Evolutionary conservation across 2,329 filamentous ascomycete species (phyloP), one percentile per base, ranked within the genome.

Genomic region (Teratosphaeria pseudoeucalypti): DNA sequence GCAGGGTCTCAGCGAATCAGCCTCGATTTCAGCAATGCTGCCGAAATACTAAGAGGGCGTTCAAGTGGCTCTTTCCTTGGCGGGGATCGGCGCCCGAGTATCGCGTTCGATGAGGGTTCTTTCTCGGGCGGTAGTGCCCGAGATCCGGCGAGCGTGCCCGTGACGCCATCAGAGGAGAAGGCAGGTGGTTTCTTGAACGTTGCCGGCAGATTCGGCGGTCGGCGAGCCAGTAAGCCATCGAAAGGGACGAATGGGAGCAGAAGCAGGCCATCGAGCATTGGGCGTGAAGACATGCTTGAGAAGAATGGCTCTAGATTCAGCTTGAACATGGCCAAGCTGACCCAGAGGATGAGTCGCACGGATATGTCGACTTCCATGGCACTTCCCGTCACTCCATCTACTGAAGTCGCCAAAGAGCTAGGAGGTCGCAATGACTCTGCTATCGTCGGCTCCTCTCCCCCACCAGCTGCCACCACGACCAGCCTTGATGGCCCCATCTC

Each of bases 81-180:
- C 34, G 74, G 78, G 23, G 65, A 62, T 9, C 66, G 70, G 26
- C 70, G 72, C n/a, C 70, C 67, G 58, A 79, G 75, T 63, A 65
- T 76, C 27, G 66, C 73, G 0, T 71, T 77, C 55, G 74, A 78
- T 55, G 74, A 75, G 3, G 56, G 68, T 9, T 74, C 71, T 47
- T 65, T 66, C 43, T 68, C 68, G 54, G 68, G 65, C 19, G 66
- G 67, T 37, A 68, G 66, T 58, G 57, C 64, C 2, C 60, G 60
- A 9, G 67, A 67, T 43, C 57, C 66, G 1, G 63, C 60, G 5
- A 72, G 71, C 6, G 61, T 68, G 6, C 70, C 77, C 1, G 66
- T 73, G 3, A 80, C 78, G 2, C 77, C 78, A 1, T 60, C 66
- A 4, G 77, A 78, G 27, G 78, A 79, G 34, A 70, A 73, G 7